phyloP scores from a whole-genome alignment of 2,329 filamentous ascomycete genomes.

The Sordariomycetes sp. region DNA sequence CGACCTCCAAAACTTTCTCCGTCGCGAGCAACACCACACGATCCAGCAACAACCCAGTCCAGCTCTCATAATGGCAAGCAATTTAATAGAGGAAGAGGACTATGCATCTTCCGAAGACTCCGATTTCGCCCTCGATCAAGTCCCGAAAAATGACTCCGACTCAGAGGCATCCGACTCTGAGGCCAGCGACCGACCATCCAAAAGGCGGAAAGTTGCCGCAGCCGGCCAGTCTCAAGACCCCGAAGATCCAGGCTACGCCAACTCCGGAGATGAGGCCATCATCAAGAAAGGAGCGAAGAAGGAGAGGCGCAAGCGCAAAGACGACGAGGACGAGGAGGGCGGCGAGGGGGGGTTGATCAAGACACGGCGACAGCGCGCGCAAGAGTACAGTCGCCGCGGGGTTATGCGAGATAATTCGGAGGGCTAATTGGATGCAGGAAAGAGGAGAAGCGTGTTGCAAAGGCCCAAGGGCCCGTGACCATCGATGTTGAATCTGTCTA shows the following conservation, averaged over 20 bases:
- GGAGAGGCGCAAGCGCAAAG: conserved; percentile 29
- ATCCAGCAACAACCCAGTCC: no score
- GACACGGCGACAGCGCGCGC: conserved; percentile 60
- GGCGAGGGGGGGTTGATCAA: conserved; percentile 59
- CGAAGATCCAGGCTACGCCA: conserved; percentile 46
- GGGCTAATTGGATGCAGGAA: conserved; percentile 12
- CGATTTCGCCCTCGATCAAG: conserved; percentile 58
- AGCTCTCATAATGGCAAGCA: no score
- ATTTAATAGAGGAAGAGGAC: conserved; percentile 38
- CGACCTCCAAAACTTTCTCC: no score
- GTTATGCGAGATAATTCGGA: no score
- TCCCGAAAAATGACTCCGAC: conserved; percentile 27
- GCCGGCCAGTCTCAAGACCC: conserved; percentile 10
- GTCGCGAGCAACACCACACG: no score
- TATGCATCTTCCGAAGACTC: conserved; percentile 67
- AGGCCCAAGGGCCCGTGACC: conserved; percentile 50
- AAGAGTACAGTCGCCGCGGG: no score
- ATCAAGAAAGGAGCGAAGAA: conserved; percentile 53
- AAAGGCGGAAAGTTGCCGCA: conserved; percentile 9
- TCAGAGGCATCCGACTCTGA: conserved; percentile 44
- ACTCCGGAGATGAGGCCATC: conserved; percentile 65
- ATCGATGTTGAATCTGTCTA: conserved; percentile 65
- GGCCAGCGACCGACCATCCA: conserved; percentile 15
- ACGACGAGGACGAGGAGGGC: conserved; percentile 41
- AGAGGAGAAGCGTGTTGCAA: conserved; percentile 43